These are phyloP conservation scores for Aspergillus brunneoviolaceus DNA, from an alignment of 2,329 filamentous ascomycete species.

Conservation along the genomic window DNA sequence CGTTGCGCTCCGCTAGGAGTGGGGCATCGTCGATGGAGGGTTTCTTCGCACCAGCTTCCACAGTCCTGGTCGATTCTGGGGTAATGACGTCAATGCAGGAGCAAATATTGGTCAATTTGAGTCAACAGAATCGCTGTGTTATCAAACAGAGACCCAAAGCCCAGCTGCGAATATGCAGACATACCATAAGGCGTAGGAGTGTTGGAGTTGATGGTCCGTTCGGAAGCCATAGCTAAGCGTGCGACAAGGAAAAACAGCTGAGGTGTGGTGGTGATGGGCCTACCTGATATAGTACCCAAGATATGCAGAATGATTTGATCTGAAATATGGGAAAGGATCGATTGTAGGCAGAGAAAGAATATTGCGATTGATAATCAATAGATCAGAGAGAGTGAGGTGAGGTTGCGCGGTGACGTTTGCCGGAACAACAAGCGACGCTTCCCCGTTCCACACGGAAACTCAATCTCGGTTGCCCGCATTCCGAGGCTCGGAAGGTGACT, in stretches of 20 bases:
- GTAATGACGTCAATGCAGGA: slow-evolving; percentile 18
- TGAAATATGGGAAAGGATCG: no score
- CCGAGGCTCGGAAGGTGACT: background rate
- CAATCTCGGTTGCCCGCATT: slow-evolving; percentile 16
- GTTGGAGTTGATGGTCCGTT: slow-evolving; percentile 1
- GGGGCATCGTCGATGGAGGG: background rate
- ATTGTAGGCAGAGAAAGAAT: no score
- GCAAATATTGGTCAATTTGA: background rate
- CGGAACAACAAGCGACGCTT: slow-evolving; percentile 16
- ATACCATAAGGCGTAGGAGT: slow-evolving; percentile 25
- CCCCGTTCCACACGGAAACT: slow-evolving; percentile 23
- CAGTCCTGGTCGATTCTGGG: slow-evolving; percentile 15
- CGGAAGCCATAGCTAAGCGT: no score
- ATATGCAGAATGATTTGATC: no score
- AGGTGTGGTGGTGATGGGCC: no score
- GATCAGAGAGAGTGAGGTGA: no score
- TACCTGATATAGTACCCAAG: no score
- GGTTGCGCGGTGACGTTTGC: no score
- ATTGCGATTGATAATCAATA: no score
- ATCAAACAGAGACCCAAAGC: background rate
- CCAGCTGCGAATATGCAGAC: slow-evolving; percentile 7
- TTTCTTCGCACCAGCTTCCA: slow-evolving; percentile 7
- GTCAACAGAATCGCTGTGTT: background rate
- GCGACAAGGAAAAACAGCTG: no score
- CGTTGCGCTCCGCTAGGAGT: slow-evolving; percentile 12